These are phyloP conservation scores for Exophiala dermatitidis DNA, from an alignment of 2,329 filamentous ascomycete genomes.

Conservation along the genomic window DNA sequence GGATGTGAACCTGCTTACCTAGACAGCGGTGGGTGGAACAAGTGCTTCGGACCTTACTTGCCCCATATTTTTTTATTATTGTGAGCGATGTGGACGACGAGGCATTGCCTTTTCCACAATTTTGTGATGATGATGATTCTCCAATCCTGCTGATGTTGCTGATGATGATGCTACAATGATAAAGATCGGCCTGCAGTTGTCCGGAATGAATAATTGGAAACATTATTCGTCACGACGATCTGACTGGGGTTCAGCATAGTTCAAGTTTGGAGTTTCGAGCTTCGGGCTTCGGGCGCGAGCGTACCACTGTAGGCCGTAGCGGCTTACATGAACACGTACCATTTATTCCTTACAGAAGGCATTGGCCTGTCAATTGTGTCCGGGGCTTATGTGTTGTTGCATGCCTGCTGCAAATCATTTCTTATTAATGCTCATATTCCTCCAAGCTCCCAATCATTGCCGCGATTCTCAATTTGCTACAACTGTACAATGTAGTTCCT, in stretches of 20 bases:
- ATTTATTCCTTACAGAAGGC: too few species aligned
- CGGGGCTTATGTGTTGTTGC: too few species aligned
- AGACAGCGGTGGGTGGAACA: slow-evolving; percentile 20
- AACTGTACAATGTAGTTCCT: neutral
- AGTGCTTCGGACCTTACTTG: slow-evolving; percentile 9
- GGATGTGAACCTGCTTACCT: neutral
- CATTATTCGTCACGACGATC: neutral
- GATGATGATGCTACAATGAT: neutral
- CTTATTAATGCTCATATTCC: too few species aligned
- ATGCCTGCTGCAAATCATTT: too few species aligned
- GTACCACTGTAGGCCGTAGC: neutral
- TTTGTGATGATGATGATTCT: neutral
- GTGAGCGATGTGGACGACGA: too few species aligned
- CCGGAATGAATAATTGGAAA: neutral
- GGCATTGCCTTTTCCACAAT: neutral
- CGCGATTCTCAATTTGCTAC: too few species aligned
- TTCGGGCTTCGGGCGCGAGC: neutral
- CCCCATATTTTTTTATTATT: neutral
- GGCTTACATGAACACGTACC: neutral
- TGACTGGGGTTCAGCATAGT: neutral
- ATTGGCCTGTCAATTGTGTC: too few species aligned
- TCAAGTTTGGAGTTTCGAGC: neutral
- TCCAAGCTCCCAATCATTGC: too few species aligned
- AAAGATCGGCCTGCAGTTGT: too few species aligned
- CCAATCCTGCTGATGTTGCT: neutral